A percentile compares a stretch with the other conserved stretches of the same genome.
These are phyloP conservation scores for Monilinia fructicola DNA, from an alignment of 2,329 filamentous ascomycete genomes.

Conservation along the genomic window DNA sequence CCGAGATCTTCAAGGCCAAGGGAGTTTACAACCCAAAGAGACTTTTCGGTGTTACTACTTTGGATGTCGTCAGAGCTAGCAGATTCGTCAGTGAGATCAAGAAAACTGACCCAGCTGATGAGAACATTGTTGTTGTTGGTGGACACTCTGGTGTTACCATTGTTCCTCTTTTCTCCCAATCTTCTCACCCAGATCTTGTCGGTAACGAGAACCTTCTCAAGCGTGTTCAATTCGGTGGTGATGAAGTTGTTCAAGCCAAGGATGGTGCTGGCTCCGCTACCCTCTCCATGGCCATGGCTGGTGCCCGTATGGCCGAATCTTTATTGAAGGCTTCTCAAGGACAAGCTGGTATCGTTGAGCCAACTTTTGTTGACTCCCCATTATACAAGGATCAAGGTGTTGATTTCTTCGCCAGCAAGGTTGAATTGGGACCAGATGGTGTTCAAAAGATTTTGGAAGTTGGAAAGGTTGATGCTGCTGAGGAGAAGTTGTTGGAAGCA, in stretches of 20 bases:
- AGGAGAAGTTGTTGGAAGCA: slow-evolving; percentile 87
- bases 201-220: slow-evolving; percentile 74
- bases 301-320: slow-evolving; percentile 79
- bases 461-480: slow-evolving; percentile 78
- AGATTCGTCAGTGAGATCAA: slow-evolving; percentile 95
- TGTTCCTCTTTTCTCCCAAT: slow-evolving; percentile 95
- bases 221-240: slow-evolving; percentile 97
- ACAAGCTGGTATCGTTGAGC: slow-evolving; percentile 93
- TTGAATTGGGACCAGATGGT: slow-evolving; percentile 95
- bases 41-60: slow-evolving; percentile 97
- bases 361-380: slow-evolving; percentile 93
- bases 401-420: slow-evolving; percentile 93
- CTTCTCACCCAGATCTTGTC: slow-evolving; percentile 78
- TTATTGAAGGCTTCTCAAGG: slow-evolving; percentile 90
- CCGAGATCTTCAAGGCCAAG: slow-evolving; percentile 92
- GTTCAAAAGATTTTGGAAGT: slow-evolving; percentile 90
- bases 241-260: slow-evolving; percentile 99
- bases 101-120: slow-evolving; percentile 82
- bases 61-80: slow-evolving; percentile 97
- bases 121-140: slow-evolving; percentile 94
- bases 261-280: slow-evolving; percentile 95
- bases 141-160: slow-evolving; percentile 98
- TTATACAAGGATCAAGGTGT: slow-evolving; percentile 98
- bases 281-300: slow-evolving; percentile 98
- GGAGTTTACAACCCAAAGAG: slow-evolving; percentile 92